Conservation (phyloP, 2,329 filamentous ascomycete genomes). For the Domatiomyces globalis region DNA sequence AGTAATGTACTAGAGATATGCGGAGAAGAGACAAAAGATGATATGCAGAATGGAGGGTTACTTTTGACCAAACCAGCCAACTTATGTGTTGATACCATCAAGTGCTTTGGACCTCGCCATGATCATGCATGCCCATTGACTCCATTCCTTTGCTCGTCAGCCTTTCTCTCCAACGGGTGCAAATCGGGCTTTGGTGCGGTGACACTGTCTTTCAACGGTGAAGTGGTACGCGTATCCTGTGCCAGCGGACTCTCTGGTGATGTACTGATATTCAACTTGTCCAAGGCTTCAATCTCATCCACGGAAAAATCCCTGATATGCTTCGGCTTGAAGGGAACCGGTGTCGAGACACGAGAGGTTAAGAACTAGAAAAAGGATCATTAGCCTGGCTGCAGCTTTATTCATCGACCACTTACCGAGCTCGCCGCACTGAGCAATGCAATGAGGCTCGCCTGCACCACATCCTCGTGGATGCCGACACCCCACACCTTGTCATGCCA, state of each 20-base stretch:
- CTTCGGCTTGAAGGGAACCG: conserved; percentile 47
- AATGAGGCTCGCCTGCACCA: conserved; percentile 76
- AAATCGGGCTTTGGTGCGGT: conserved; percentile 22
- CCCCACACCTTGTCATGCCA: conserved; percentile 66
- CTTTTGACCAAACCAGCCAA: neutral
- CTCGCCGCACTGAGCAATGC: conserved; percentile 73
- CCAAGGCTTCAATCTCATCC: conserved; percentile 31
- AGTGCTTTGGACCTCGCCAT: neutral
- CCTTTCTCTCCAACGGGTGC: conserved; percentile 26
- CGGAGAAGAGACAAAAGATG: too few species aligned
- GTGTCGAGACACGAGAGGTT: conserved; percentile 53
- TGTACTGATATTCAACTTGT: conserved; percentile 23
- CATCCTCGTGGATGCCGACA: conserved; percentile 82
- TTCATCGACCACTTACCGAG: conserved; percentile 48
- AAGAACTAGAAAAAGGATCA: conserved; percentile 46
- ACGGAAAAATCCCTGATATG: conserved; percentile 38
- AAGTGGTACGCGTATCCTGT: conserved; percentile 2
- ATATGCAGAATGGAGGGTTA: neutral
- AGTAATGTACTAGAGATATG: too few species aligned
- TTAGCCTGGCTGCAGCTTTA: conserved; percentile 3
- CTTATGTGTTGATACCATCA: neutral
- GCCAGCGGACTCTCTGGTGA: conserved; percentile 11
- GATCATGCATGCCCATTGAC: conserved; percentile 8
- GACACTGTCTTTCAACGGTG: conserved; percentile 15
- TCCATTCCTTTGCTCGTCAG: conserved; percentile 15